Evolutionary conservation across 2,329 filamentous ascomycete genomes (phyloP).

Genomic region (Sclerotinia sclerotiorum): DNA sequence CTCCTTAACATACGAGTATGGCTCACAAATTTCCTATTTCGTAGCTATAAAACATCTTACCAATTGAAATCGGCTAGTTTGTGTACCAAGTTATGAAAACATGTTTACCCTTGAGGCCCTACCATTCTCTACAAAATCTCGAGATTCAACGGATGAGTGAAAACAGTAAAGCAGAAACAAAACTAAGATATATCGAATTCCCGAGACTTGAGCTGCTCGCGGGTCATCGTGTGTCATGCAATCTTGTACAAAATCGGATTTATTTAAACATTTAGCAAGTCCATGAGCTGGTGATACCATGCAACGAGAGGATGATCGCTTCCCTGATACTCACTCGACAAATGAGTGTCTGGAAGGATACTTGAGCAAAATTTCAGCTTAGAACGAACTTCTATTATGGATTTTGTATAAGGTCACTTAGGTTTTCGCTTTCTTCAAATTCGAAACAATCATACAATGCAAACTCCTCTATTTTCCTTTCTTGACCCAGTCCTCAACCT

Average conservation of each 20-base stretch:
- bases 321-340: background rate
- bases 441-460: background rate
- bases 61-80: too few relatives aligned
- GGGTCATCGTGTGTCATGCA: background rate
- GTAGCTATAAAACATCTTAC: background rate
- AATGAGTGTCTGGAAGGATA: background rate
- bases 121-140: too few relatives aligned
- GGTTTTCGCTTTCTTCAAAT: slow-evolving; percentile 3
- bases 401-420: slow-evolving; percentile 12
- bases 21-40: background rate
- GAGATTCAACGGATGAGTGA: background rate
- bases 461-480: slow-evolving; percentile 58
- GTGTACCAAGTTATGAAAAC: background rate
- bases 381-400: background rate
- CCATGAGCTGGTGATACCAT: background rate
- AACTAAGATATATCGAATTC: too few relatives aligned
- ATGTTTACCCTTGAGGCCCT: background rate
- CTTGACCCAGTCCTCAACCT: slow-evolving; percentile 84
- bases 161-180: background rate
- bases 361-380: background rate
- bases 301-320: background rate
- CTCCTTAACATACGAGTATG: too few relatives aligned
- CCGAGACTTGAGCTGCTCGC: background rate
- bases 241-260: background rate
- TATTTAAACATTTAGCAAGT: background rate